Conservation (phyloP, 2,329 filamentous ascomycete species). For the Allantophomopsis lycopodina region DNA sequence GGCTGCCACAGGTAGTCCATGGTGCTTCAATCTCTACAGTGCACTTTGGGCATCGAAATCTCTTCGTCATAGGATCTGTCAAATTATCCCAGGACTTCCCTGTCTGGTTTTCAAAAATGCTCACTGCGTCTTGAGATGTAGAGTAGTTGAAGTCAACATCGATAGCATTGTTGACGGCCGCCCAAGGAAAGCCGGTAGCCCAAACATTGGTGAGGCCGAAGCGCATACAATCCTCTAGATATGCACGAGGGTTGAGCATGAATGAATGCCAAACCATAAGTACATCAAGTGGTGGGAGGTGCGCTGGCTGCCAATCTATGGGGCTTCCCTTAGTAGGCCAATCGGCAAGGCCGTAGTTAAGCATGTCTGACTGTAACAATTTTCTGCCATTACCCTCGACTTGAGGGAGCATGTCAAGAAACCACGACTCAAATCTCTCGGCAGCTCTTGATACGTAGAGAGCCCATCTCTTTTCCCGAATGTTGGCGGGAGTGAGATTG, state of each 20-base stretch:
- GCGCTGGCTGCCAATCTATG: constrained; percentile 22
- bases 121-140: constrained; percentile 26
- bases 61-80: constrained; percentile 32
- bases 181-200: constrained; percentile 54
- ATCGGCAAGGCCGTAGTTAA: constrained; percentile 2
- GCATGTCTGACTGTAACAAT: constrained; percentile 10
- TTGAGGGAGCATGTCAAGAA: constrained; percentile 23
- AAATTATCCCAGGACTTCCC: constrained; percentile 44
- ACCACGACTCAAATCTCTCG: constrained; percentile 56
- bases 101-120: constrained; percentile 32
- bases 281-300: constrained; percentile 50
- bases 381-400: constrained; percentile 11
- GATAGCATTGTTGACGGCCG: constrained; percentile 40
- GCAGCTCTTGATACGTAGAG: constrained; percentile 56
- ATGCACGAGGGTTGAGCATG: constrained; percentile 64
- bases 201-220: constrained; percentile 39
- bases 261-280: constrained; percentile 72
- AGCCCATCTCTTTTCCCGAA: constrained; percentile 63
- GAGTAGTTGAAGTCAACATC: constrained; percentile 43
- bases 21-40: constrained; percentile 25
- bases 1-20: constrained; percentile 41
- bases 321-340: constrained; percentile 7
- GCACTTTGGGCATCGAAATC: constrained; percentile 43
- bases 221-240: constrained; percentile 59
- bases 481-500: constrained; percentile 13